Percentiles rank a stretch among this genome's conserved stretches.
Conservation (phyloP, 129 eudicot genomes). For the Lactuca saligna region DNA sequence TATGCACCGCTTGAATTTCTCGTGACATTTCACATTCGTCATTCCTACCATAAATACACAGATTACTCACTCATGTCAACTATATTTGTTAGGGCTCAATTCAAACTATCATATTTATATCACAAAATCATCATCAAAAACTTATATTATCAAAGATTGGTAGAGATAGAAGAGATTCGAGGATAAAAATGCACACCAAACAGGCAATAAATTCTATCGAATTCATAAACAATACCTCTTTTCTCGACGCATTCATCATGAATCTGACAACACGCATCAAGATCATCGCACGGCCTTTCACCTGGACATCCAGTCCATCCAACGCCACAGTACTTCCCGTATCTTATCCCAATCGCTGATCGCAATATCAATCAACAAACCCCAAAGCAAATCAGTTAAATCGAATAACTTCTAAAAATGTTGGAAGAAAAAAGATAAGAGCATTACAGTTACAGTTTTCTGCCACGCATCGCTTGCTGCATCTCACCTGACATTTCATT, state of each 20-base stretch:
- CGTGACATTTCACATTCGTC: slow-evolving; percentile 77
- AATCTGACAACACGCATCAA: slow-evolving; percentile 92
- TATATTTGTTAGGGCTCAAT: slow-evolving; percentile 5
- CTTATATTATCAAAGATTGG: background rate
- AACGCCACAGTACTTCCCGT: slow-evolving; percentile 98
- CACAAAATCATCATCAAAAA: slow-evolving; percentile 4
- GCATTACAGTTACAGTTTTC: slow-evolving; percentile 66
- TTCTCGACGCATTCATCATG: slow-evolving; percentile 87
- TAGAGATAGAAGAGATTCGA: background rate
- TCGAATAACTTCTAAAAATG: background rate
- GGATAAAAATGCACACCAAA: slow-evolving; percentile 5
- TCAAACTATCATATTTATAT: background rate
- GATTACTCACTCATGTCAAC: background rate
- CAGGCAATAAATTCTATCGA: background rate
- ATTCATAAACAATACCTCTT: slow-evolving; percentile 45
- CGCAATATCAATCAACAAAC: slow-evolving; percentile 1
- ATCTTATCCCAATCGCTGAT: slow-evolving; percentile 77
- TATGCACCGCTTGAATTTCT: slow-evolving; percentile 90
- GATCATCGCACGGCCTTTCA: slow-evolving; percentile 96
- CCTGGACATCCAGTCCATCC: slow-evolving; percentile 98
- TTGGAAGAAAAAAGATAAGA: slow-evolving; percentile 3
- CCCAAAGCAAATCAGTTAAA: background rate
- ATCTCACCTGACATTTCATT: slow-evolving; percentile 46
- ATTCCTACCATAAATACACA: slow-evolving; percentile 57
- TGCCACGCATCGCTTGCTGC: slow-evolving; percentile 80